phyloP scores from a whole-genome alignment of 139 green algal genomes.

The Chlorella sp. region DNA sequence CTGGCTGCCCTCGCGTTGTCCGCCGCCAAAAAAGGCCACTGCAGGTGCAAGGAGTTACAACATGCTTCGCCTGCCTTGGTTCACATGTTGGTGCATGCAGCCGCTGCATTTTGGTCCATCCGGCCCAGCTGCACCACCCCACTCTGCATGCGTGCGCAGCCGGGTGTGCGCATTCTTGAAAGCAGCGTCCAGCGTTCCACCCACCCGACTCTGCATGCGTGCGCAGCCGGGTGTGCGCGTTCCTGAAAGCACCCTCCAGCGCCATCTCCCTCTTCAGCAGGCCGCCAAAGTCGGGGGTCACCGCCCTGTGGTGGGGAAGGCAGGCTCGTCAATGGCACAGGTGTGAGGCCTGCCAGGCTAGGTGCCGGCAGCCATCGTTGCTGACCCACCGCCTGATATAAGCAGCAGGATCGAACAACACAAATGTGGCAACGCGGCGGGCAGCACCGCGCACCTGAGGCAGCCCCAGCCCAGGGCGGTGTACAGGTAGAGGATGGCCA shows the following conservation, averaged over 20 bases:
- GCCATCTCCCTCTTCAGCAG: slow-evolving; percentile 51
- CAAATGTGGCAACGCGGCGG: no score
- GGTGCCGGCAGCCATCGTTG: no score
- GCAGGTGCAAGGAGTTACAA: background rate
- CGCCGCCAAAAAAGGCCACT: slow-evolving; percentile 78
- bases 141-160: slow-evolving; percentile 68
- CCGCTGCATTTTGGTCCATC: no score
- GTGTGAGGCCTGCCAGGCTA: background rate
- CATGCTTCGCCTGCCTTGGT: no score
- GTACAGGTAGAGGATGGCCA: slow-evolving; percentile 77
- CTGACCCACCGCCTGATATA: no score
- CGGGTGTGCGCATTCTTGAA: slow-evolving; percentile 63
- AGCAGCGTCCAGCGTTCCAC: slow-evolving; percentile 52
- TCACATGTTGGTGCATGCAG: no score
- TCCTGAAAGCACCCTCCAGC: slow-evolving; percentile 66
- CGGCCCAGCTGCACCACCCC: no score
- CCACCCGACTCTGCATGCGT: slow-evolving; percentile 62
- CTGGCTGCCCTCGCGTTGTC: slow-evolving; percentile 50
- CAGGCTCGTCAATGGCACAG: background rate
- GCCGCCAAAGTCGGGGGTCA: slow-evolving; percentile 71
- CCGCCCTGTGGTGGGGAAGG: slow-evolving; percentile 12
- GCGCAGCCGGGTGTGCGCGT: slow-evolving; percentile 59
- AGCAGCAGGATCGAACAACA: no score
- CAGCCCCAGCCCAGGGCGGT: slow-evolving; percentile 59
- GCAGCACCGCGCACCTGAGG: slow-evolving; percentile 41